phyloP scores from a whole-genome alignment of 257 asterid genomes.

The Ajuga chamaepitys region DNA sequence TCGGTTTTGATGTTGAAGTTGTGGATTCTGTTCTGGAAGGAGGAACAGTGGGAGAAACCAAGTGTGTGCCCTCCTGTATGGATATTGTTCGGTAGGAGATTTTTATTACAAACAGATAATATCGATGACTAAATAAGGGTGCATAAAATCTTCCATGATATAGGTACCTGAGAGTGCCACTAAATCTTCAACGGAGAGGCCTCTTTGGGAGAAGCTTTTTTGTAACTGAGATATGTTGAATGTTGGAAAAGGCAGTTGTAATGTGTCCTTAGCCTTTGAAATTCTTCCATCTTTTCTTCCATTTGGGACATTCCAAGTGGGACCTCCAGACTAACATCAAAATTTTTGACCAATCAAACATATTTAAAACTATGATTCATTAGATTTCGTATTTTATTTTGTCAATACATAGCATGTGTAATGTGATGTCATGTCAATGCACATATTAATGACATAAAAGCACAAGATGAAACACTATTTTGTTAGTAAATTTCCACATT shows the following conservation, averaged over 20 bases:
- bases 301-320: slow-evolving; percentile 71
- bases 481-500: no score
- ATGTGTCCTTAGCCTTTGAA: slow-evolving; percentile 54
- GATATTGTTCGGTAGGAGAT: background rate
- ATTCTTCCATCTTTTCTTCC: slow-evolving; percentile 77
- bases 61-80: slow-evolving; percentile 82
- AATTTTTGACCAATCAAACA: background rate
- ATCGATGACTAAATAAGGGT: no score
- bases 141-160: no score
- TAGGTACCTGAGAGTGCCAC: slow-evolving; percentile 62
- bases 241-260: slow-evolving; percentile 65
- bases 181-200: slow-evolving; percentile 56
- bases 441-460: no score
- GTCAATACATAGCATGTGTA: no score
- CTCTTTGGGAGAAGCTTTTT: slow-evolving; percentile 78
- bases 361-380: no score
- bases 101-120: no score
- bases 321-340: slow-evolving; percentile 65
- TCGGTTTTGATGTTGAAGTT: slow-evolving; percentile 36
- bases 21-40: slow-evolving; percentile 87
- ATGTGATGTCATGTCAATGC: no score
- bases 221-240: slow-evolving; percentile 67
- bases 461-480: background rate
- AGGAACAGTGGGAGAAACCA: slow-evolving; percentile 83
- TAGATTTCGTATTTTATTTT: no score